phyloP scores from a whole-genome alignment of 2,329 filamentous ascomycete genomes.

The Elsinoe australis region DNA sequence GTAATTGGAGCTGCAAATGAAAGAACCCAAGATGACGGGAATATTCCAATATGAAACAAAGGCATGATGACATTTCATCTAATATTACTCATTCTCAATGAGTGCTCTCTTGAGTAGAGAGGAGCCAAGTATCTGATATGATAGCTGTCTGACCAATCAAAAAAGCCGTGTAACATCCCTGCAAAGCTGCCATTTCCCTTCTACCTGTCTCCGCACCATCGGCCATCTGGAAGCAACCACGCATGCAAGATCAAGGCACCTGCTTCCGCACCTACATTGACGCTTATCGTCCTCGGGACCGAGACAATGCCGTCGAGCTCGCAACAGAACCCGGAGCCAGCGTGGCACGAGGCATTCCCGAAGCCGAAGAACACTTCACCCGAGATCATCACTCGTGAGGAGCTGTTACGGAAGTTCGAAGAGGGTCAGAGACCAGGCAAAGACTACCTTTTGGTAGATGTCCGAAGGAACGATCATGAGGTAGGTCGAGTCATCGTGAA shows the following conservation, averaged over 20 bases:
- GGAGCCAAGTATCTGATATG: too few species aligned
- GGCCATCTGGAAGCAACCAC: not conserved
- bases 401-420: not conserved
- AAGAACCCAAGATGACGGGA: too few species aligned
- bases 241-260: not conserved
- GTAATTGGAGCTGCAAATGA: too few species aligned
- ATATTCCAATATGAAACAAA: too few species aligned
- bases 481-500: not conserved
- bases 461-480: conserved; percentile 7
- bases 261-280: not conserved
- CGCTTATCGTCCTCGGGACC: not conserved
- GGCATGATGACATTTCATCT: too few species aligned
- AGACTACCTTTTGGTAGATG: not conserved
- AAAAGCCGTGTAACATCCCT: not conserved
- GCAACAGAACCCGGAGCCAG: conserved; percentile 1
- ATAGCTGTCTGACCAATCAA: not conserved
- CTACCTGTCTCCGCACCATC: not conserved
- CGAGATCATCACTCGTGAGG: not conserved
- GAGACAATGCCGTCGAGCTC: not conserved
- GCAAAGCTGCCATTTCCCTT: not conserved
- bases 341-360: conserved; percentile 4
- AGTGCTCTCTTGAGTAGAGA: too few species aligned
- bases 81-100: too few species aligned
- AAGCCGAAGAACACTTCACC: not conserved
- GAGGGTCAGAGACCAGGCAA: not conserved